phyloP scores from a whole-genome alignment of 352 stramenopile genomes.

The Phytophthora gonapodyides region DNA sequence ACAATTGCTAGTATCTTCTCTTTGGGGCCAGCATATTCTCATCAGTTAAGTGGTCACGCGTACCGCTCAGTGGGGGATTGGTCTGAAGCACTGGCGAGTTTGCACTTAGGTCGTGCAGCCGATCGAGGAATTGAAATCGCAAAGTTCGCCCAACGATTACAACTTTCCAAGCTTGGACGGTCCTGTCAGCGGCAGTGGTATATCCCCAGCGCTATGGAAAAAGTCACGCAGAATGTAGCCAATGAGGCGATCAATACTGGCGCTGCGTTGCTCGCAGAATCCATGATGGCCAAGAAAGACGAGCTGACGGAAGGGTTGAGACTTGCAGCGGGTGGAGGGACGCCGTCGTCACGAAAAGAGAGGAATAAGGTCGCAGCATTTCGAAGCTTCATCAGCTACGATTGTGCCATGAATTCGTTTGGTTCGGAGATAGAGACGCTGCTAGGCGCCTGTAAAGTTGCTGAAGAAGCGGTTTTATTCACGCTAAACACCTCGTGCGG shows the following conservation, averaged over 20 bases:
- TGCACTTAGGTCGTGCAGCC: slow-evolving; percentile 59
- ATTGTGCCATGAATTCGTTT: slow-evolving; percentile 66
- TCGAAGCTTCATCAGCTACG: slow-evolving; percentile 55
- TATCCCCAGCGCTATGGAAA: slow-evolving; percentile 11
- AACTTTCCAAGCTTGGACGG: slow-evolving; percentile 49
- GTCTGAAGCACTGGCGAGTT: slow-evolving; percentile 65
- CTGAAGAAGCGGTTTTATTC: slow-evolving; percentile 60
- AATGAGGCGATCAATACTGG: slow-evolving; percentile 22
- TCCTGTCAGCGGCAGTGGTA: slow-evolving; percentile 56
- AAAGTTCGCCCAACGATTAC: slow-evolving; percentile 47
- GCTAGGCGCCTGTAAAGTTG: slow-evolving; percentile 62
- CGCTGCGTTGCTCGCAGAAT: slow-evolving; percentile 31
- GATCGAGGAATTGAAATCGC: slow-evolving; percentile 62
- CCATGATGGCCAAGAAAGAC: slow-evolving; percentile 46
- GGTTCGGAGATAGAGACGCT: slow-evolving; percentile 65
- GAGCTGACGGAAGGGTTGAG: slow-evolving; percentile 44
- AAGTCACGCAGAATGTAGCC: slow-evolving; percentile 10
- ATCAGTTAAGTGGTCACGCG: slow-evolving; percentile 66
- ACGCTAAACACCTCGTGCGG: slow-evolving; percentile 63
- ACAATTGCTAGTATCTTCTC: slow-evolving; percentile 71
- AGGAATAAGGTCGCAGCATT: slow-evolving; percentile 48
- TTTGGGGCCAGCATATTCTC: slow-evolving; percentile 59
- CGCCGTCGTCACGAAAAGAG: slow-evolving; percentile 35
- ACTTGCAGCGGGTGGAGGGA: slow-evolving; percentile 20
- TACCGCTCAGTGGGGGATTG: slow-evolving; percentile 74